Conservation (phyloP, 768 basidiomycete genomes). For the Mrakia blollopis region DNA sequence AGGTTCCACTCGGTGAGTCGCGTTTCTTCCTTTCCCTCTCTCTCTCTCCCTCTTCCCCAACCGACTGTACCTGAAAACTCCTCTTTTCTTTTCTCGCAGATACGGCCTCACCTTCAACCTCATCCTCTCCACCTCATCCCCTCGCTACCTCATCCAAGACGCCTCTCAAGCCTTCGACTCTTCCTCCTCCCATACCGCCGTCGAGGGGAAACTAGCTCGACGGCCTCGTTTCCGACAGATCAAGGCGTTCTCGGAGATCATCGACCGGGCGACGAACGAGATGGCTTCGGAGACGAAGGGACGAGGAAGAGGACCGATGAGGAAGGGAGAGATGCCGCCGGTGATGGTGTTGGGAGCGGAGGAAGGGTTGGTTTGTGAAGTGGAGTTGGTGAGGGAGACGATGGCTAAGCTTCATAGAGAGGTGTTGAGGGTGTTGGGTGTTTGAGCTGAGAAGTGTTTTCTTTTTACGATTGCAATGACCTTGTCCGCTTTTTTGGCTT, state of each 20-base stretch:
- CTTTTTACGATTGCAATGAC: too few species aligned
- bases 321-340: neutral
- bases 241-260: neutral
- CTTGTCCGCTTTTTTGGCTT: too few species aligned
- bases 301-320: too few species aligned
- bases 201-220: too few species aligned
- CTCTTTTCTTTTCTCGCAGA: neutral
- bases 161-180: conserved; percentile 10
- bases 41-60: neutral
- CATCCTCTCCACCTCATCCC: neutral
- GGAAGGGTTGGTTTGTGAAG: conserved; percentile 12
- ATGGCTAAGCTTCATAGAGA: conserved; percentile 1
- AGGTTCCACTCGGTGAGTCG: conserved; percentile 13
- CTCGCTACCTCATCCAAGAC: conserved; percentile 28
- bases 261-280: neutral
- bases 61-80: neutral
- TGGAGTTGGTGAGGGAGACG: neutral
- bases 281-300: neutral
- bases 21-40: neutral
- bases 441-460: too few species aligned
- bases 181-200: neutral
- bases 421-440: neutral
- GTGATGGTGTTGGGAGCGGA: conserved; percentile 14
- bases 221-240: conserved; percentile 3
- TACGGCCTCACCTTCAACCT: conserved; percentile 18